phyloP scores from a whole-genome alignment of 805 yeast genomes.

The Candida silvicultrix region DNA sequence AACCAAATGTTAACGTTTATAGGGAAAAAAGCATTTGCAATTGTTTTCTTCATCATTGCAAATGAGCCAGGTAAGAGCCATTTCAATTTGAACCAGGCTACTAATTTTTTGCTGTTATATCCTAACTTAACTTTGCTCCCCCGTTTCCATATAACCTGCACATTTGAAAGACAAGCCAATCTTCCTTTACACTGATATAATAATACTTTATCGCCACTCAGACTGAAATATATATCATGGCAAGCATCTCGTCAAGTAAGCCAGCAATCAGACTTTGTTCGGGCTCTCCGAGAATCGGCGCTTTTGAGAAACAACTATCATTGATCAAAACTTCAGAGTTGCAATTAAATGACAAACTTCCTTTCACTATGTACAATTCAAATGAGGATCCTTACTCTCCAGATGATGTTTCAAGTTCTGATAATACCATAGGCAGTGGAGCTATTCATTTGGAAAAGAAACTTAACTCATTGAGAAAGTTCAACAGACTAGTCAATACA shows the following conservation, averaged over 20 bases:
- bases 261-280: not conserved
- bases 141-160: too few relatives aligned
- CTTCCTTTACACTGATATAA: too few relatives aligned
- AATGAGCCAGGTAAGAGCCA: too few relatives aligned
- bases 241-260: not conserved
- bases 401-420: not conserved
- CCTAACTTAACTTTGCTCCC: too few relatives aligned
- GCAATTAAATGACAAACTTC: not conserved
- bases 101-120: too few relatives aligned
- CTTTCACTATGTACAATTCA: not conserved
- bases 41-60: too few relatives aligned
- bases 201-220: too few relatives aligned
- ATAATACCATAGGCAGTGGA: not conserved
- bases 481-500: not conserved
- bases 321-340: not conserved
- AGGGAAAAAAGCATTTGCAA: too few relatives aligned
- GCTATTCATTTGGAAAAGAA: not conserved
- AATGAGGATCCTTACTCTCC: not conserved
- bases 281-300: not conserved
- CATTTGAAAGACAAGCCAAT: too few relatives aligned
- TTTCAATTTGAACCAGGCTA: too few relatives aligned
- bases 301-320: slow-evolving; percentile 2
- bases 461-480: not conserved
- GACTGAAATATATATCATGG: not conserved
- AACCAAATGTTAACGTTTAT: too few relatives aligned